Evolutionary conservation across 495 filamentous ascomycete genomes (phyloP).

Genomic region (Penicillium goetzii): DNA sequence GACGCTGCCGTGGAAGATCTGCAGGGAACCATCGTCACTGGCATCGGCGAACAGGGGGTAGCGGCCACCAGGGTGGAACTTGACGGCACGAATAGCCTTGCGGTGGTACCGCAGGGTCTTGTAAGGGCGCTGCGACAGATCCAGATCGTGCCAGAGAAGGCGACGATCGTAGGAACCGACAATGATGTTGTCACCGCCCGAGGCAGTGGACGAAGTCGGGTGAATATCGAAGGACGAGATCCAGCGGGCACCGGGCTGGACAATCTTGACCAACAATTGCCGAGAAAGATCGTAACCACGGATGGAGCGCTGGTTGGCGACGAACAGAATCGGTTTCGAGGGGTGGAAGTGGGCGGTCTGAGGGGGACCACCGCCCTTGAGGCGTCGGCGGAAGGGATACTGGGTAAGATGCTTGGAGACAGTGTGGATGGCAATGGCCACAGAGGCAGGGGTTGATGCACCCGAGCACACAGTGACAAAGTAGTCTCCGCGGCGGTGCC

Average conservation of each 20-base stretch:
- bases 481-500: slow-evolving; percentile 95
- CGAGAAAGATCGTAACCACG: slow-evolving; percentile 89
- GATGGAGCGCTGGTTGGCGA: slow-evolving; percentile 90
- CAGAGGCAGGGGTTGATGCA: slow-evolving; percentile 63
- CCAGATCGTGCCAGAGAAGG: slow-evolving; percentile 95
- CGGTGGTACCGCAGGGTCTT: slow-evolving; percentile 93
- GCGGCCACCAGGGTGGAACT: slow-evolving; percentile 75
- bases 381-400: slow-evolving; percentile 78
- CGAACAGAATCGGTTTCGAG: slow-evolving; percentile 87
- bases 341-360: slow-evolving; percentile 96
- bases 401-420: slow-evolving; percentile 93
- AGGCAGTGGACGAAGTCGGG: slow-evolving; percentile 58
- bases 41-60: slow-evolving; percentile 91
- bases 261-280: slow-evolving; percentile 85
- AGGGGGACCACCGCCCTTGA: slow-evolving; percentile 78
- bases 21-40: slow-evolving; percentile 89
- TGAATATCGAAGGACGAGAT: slow-evolving; percentile 93
- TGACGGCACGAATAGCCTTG: slow-evolving; percentile 85
- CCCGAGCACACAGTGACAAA: slow-evolving; percentile 86
- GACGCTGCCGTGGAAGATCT: slow-evolving; percentile 96
- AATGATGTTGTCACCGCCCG: slow-evolving; percentile 87
- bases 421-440: slow-evolving; percentile 92
- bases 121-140: slow-evolving; percentile 86
- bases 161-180: slow-evolving; percentile 92
- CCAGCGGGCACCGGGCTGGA: slow-evolving; percentile 93